Evolutionary conservation across 2,329 filamentous ascomycete genomes (phyloP), one percentile per base, ranked within the genome.

Genomic region (Magnaporthales sp.): DNA sequence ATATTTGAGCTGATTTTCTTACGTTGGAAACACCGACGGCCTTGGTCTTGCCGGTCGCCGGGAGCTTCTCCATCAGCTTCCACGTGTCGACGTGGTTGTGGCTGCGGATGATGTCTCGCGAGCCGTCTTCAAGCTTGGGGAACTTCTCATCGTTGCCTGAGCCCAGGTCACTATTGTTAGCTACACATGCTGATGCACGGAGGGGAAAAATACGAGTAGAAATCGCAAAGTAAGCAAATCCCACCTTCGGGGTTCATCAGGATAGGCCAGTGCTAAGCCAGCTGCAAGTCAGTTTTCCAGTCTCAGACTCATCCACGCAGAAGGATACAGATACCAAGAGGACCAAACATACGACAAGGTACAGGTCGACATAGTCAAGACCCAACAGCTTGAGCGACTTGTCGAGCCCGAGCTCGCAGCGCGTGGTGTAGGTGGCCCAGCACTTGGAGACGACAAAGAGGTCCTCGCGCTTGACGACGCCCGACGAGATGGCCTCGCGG

Each of bases 361-460:
- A 92, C 67, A 96, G 80, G 75, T 96, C 92, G 5, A 96, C 84
- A 75, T 96, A 94, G 70, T 92, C 89, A 63, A 95, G 80, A 1
- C 91, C 90, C 46, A 96, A 80, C 68, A 84, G 83, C 78, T 89
- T 85, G 75, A 95, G 80, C 73, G 88, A 91, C 82, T 89, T 88
- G 70, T 92, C 86, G 46, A 95, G 82, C 46, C 84, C 87, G 72
- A 89, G 80, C 77, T 90, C 88, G 6, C 87, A 87, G 7, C 88
- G 83, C 31, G 85, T 86, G 77, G 90, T 89, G 80, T 91, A 93
- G 64, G 90, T 92, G 73, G 88, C 89, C 91, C 92, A 96, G 51
- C 93, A 84, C 83, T 96, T 96, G 73, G 89, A 92, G 66, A 91
- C 91, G 68, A 96, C 86, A 79, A 95, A 96, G 69, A 96, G 79